Percentiles rank a stretch among this genome's conserved stretches.
Conservation (phyloP, 805 yeast species). For the Starmerella apicola region DNA sequence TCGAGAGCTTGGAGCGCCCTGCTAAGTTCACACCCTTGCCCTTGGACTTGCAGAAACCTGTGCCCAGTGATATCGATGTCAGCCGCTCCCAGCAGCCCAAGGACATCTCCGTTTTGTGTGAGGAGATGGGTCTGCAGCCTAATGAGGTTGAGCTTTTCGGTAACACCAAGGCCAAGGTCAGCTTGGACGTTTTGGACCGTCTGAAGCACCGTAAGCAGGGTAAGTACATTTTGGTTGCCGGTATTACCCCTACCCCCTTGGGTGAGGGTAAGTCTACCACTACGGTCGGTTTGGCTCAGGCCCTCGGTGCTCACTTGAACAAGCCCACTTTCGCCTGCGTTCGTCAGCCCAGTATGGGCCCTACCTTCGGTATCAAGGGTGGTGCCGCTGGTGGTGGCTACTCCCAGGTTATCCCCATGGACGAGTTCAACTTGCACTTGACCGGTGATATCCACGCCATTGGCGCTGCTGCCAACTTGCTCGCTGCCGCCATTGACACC, state of each 20-base stretch:
- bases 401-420: slow-evolving; percentile 97
- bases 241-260: slow-evolving; percentile 95
- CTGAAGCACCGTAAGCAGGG: slow-evolving; percentile 56
- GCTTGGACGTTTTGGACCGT: slow-evolving; percentile 56
- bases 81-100: slow-evolving; percentile 84
- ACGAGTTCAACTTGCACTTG: slow-evolving; percentile 92
- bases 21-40: slow-evolving; percentile 45
- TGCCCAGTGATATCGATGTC: slow-evolving; percentile 83
- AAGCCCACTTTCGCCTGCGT: slow-evolving; percentile 84
- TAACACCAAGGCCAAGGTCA: slow-evolving; percentile 77
- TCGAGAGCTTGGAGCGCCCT: slow-evolving; percentile 30
- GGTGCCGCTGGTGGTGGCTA: slow-evolving; percentile 99
- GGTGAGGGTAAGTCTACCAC: slow-evolving; percentile 98
- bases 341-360: slow-evolving; percentile 98
- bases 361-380: slow-evolving; percentile 97
- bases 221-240: slow-evolving; percentile 82
- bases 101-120: slow-evolving; percentile 59
- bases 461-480: slow-evolving; percentile 80
- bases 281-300: slow-evolving; percentile 93
- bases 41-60: slow-evolving; percentile 46
- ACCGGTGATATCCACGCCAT: slow-evolving; percentile 98
- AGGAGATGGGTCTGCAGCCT: slow-evolving; percentile 66
- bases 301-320: slow-evolving; percentile 79
- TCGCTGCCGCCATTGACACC: slow-evolving; percentile 94
- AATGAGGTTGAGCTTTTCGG: slow-evolving; percentile 82